phyloP scores from a whole-genome alignment of 768 basidiomycete species.

The Lactarius quietus region DNA sequence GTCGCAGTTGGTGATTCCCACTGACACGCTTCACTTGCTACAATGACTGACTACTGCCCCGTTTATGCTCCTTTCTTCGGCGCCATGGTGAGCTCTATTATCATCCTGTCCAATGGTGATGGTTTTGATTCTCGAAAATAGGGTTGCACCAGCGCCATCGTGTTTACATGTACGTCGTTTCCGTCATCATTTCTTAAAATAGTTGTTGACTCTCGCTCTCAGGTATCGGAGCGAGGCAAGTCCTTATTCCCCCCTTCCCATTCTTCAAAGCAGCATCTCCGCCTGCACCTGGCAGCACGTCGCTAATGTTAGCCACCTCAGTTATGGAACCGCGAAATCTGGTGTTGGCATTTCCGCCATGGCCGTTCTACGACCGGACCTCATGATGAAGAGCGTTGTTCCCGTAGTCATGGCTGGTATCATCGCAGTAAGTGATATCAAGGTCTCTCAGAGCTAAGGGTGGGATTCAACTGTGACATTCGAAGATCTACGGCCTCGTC shows the following conservation, averaged over 20 bases:
- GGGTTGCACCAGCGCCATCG: slow-evolving; percentile 96
- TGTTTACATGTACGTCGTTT: slow-evolving; percentile 84
- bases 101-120: neutral
- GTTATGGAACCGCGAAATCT: slow-evolving; percentile 99
- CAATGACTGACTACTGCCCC: slow-evolving; percentile 79
- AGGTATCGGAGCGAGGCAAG: slow-evolving; percentile 87
- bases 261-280: no score
- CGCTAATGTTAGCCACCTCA: slow-evolving; percentile 32
- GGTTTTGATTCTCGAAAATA: slow-evolving; percentile 31
- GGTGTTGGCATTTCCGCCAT: slow-evolving; percentile 97
- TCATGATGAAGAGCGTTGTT: slow-evolving; percentile 78
- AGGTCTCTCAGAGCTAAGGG: slow-evolving; percentile 41
- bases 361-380: slow-evolving; percentile 89
- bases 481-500: slow-evolving; percentile 98
- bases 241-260: neutral
- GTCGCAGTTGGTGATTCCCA: neutral
- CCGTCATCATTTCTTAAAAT: neutral
- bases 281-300: neutral
- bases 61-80: slow-evolving; percentile 99
- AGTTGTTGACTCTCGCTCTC: slow-evolving; percentile 2
- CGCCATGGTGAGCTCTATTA: slow-evolving; percentile 67
- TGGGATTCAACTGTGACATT: neutral
- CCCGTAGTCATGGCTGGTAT: slow-evolving; percentile 99
- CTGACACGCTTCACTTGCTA: neutral
- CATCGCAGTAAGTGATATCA: slow-evolving; percentile 99